Evolutionary conservation across 1,139 yeast genomes (phyloP).

Genomic region (Lodderomyces oxycetoniae): DNA sequence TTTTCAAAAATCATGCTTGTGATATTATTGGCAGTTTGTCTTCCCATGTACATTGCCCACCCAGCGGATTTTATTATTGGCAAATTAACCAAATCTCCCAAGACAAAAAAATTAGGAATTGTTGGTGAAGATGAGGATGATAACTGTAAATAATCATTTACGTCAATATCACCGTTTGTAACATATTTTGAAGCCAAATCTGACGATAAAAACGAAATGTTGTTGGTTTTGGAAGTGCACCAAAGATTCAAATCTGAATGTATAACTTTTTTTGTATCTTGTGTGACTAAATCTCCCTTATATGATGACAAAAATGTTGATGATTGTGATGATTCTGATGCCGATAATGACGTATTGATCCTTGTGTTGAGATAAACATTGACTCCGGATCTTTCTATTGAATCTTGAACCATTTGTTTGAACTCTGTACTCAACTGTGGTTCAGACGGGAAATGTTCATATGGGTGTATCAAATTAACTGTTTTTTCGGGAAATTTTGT

Average conservation of each 20-base stretch:
- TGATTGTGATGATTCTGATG: too few relatives aligned
- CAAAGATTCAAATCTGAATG: slow-evolving; percentile 36
- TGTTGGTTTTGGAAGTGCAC: slow-evolving; percentile 43
- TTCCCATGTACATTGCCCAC: slow-evolving; percentile 45
- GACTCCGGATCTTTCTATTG: slow-evolving; percentile 22
- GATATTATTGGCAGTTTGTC: slow-evolving; percentile 39
- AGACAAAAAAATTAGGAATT: slow-evolving; percentile 26
- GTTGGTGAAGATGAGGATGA: slow-evolving; percentile 15
- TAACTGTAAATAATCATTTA: slow-evolving; percentile 38
- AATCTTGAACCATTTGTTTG: slow-evolving; percentile 22
- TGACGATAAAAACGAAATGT: slow-evolving; percentile 25
- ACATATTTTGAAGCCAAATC: slow-evolving; percentile 20
- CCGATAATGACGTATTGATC: slow-evolving; percentile 24
- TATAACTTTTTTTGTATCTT: slow-evolving; percentile 24
- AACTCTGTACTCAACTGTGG: slow-evolving; percentile 32
- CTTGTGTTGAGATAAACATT: slow-evolving; percentile 23
- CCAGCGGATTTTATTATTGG: slow-evolving; percentile 45
- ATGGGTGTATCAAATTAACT: slow-evolving; percentile 40
- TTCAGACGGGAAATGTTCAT: slow-evolving; percentile 37
- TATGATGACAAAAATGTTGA: slow-evolving; percentile 21
- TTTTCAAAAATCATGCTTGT: slow-evolving; percentile 26
- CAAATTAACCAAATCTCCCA: slow-evolving; percentile 40
- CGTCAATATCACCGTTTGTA: slow-evolving; percentile 23
- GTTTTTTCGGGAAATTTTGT: slow-evolving; percentile 29
- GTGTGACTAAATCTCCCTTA: slow-evolving; percentile 21